A percentile compares a stretch with the other conserved stretches of the same genome.
phyloP scores from a whole-genome alignment of 129 eudicot species.

The Sambucus nigra region DNA sequence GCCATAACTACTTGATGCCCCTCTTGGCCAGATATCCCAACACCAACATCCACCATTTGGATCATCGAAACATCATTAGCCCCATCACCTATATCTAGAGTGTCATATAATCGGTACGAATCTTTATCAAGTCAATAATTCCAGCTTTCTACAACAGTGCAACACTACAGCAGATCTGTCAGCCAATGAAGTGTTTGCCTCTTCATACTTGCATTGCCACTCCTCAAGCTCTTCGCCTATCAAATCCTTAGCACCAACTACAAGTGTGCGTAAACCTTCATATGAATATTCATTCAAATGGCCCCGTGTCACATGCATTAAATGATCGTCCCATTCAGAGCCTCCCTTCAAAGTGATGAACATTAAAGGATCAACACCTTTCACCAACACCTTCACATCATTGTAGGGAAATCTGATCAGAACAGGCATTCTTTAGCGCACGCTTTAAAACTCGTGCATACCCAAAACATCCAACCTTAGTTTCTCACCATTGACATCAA shows the following conservation, averaged over 20 bases:
- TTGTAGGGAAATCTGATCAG: conserved; percentile 66
- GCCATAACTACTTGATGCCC: conserved; percentile 33
- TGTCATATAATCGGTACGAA: conserved; percentile 80
- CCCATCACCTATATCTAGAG: no score
- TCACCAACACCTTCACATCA: conserved; percentile 66
- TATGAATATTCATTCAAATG: conserved; percentile 74
- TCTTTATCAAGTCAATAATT: conserved; percentile 78
- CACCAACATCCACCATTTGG: conserved; percentile 35
- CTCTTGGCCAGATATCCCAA: conserved; percentile 33
- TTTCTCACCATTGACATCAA: conserved; percentile 92
- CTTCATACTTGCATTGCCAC: conserved; percentile 87
- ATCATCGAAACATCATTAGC: conserved; percentile 39
- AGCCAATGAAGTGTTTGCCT: conserved; percentile 77
- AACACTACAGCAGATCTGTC: conserved; percentile 88
- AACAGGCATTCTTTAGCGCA: conserved; percentile 87
- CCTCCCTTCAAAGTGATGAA: conserved; percentile 44
- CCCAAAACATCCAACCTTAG: conserved; percentile 95
- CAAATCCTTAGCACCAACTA: conserved; percentile 74
- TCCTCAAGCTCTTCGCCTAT: conserved; percentile 45
- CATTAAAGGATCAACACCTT: conserved; percentile 88
- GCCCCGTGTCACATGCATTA: conserved; percentile 32
- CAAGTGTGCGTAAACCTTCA: conserved; percentile 82
- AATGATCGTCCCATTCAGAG: conserved; percentile 19
- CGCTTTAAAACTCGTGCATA: conserved; percentile 90
- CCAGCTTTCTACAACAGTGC: conserved; percentile 99